phyloP scores from a whole-genome alignment of 805 yeast genomes.

The Torulaspora quercuum region DNA sequence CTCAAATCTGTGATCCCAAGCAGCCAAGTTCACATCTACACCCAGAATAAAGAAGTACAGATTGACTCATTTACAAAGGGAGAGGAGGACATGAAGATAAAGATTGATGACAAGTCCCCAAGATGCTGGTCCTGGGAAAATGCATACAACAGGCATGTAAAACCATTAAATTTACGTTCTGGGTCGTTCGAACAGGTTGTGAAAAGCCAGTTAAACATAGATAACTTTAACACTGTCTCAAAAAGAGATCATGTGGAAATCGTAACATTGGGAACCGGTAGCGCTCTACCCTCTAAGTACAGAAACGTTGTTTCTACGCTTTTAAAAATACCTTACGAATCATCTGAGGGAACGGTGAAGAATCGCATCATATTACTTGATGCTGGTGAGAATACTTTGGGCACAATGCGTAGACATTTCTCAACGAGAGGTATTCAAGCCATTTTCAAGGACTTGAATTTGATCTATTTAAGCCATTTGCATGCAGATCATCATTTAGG shows the following conservation, averaged over 20 bases:
- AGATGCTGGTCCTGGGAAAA: constrained; percentile 27
- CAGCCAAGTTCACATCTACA: constrained; percentile 28
- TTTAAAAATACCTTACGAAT: constrained; percentile 59
- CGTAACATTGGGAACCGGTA: constrained; percentile 86
- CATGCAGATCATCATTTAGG: constrained; percentile 99
- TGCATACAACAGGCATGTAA: constrained; percentile 28
- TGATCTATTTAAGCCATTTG: constrained; percentile 78
- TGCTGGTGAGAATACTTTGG: constrained; percentile 93
- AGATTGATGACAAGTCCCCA: constrained; percentile 7
- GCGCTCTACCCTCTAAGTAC: constrained; percentile 79
- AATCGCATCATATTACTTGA: constrained; percentile 63
- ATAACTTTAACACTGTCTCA: constrained; percentile 32
- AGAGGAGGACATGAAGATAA: constrained; percentile 14
- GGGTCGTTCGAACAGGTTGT: constrained; percentile 28
- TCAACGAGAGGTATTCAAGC: constrained; percentile 43
- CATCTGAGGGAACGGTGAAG: constrained; percentile 33
- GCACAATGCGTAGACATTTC: constrained; percentile 61
- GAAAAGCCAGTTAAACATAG: constrained; percentile 28
- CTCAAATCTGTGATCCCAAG: constrained; percentile 14
- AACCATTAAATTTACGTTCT: constrained; percentile 29
- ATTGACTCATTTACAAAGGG: constrained; percentile 27
- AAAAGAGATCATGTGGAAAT: constrained; percentile 58
- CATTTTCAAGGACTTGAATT: constrained; percentile 56
- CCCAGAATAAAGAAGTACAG: constrained; percentile 17
- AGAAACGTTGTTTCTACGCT: constrained; percentile 83